Conservation (phyloP, 306 rosid species). For the Prosopis cineraria region DNA sequence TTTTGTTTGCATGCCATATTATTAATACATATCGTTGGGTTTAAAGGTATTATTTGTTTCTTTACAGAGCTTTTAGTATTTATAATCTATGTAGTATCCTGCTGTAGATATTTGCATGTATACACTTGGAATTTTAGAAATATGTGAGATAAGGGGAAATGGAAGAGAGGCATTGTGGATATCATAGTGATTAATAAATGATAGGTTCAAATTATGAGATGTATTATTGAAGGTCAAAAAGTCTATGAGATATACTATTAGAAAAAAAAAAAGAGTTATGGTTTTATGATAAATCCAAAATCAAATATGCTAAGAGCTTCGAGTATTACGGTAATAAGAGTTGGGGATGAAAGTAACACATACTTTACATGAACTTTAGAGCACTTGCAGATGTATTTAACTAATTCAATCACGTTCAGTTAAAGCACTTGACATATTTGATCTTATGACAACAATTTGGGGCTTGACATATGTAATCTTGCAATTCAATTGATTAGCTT, state of each 20-base stretch:
- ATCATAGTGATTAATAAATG: neutral
- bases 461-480: neutral
- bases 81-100: neutral
- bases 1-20: neutral
- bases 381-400: neutral
- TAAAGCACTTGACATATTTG: slow-evolving; percentile 1
- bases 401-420: neutral
- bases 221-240: no score
- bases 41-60: neutral
- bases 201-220: neutral
- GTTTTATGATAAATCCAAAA: neutral
- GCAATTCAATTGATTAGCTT: neutral
- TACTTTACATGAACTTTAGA: neutral
- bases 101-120: no score
- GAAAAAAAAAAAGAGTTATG: neutral
- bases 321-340: neutral
- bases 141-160: neutral
- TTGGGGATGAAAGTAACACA: neutral
- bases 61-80: neutral
- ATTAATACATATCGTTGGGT: neutral
- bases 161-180: neutral
- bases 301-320: neutral
- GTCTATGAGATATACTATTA: neutral
- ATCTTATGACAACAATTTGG: neutral
- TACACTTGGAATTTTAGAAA: no score